Percentiles rank a stretch among this genome's conserved stretches.
Evolutionary conservation across 2,329 filamentous ascomycete species (phyloP).

Genomic region (Juglanconis sp.): DNA sequence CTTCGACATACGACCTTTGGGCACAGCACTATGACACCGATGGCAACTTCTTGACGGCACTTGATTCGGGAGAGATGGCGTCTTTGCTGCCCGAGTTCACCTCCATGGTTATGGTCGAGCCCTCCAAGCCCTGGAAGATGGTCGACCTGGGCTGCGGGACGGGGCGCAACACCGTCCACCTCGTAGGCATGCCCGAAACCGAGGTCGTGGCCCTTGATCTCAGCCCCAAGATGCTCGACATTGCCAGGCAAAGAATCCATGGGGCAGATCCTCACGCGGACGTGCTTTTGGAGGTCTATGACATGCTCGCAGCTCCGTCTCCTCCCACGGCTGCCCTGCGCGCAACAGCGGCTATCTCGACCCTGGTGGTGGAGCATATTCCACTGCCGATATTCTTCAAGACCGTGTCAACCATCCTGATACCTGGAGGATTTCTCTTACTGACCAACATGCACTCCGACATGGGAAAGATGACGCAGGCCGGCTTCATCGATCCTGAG

Average conservation of each 20-base stretch:
- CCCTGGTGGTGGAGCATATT: slow-evolving; percentile 64
- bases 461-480: slow-evolving; percentile 58
- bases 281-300: slow-evolving; percentile 32
- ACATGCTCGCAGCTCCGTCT: slow-evolving; percentile 39
- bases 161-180: slow-evolving; percentile 57
- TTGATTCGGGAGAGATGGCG: slow-evolving; percentile 57
- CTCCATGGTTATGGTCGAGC: slow-evolving; percentile 25
- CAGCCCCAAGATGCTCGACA: slow-evolving; percentile 53
- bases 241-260: slow-evolving; percentile 41
- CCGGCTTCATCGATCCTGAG: slow-evolving; percentile 55
- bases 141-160: slow-evolving; percentile 67
- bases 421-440: slow-evolving; percentile 47
- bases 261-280: neutral
- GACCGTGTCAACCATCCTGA: slow-evolving; percentile 41
- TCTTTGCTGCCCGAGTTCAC: slow-evolving; percentile 48
- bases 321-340: slow-evolving; percentile 17
- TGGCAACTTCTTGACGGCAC: slow-evolving; percentile 62
- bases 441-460: slow-evolving; percentile 68
- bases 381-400: slow-evolving; percentile 49
- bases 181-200: slow-evolving; percentile 35
- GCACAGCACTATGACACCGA: slow-evolving; percentile 58
- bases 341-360: slow-evolving; percentile 46
- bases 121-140: slow-evolving; percentile 33
- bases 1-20: slow-evolving; percentile 32
- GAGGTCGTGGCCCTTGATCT: slow-evolving; percentile 54